These are phyloP conservation scores for Mayamaea pseudoterrestris DNA, from an alignment of 108 stramenopile species.

Conservation along the genomic window DNA sequence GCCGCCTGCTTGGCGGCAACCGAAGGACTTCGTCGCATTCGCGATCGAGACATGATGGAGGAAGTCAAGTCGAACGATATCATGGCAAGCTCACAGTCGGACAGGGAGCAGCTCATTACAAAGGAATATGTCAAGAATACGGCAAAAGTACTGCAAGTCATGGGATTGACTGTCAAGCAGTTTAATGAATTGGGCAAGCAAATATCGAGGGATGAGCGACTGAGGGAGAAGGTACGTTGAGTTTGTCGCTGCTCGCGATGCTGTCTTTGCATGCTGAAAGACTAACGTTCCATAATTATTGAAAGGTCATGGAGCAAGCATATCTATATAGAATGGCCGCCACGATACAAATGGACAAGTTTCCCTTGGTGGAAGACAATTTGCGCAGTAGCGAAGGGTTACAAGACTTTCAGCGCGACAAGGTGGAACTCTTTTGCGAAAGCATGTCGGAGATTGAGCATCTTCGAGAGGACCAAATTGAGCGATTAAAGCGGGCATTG, in stretches of 20 bases:
- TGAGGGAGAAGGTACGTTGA: constrained; percentile 36
- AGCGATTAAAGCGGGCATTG: constrained; percentile 23
- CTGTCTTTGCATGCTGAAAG: background rate
- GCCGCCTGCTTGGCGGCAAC: constrained; percentile 54
- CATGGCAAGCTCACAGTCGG: constrained; percentile 1
- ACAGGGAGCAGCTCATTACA: constrained; percentile 13
- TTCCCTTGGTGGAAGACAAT: constrained; percentile 37
- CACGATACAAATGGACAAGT: constrained; percentile 36
- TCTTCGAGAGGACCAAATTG: constrained; percentile 40
- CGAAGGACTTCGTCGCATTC: constrained; percentile 37
- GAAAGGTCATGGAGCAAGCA: constrained; percentile 63
- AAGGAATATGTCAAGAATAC: constrained; percentile 28
- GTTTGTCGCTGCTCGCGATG: background rate
- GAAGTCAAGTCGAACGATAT: constrained; percentile 2
- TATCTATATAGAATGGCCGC: constrained; percentile 61
- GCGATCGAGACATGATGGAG: constrained; percentile 28
- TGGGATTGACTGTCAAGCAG: constrained; percentile 50
- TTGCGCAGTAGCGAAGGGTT: constrained; percentile 9
- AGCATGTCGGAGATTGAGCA: constrained; percentile 51
- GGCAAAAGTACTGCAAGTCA: constrained; percentile 34
- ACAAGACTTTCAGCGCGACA: constrained; percentile 17
- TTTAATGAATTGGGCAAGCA: constrained; percentile 56
- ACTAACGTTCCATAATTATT: background rate
- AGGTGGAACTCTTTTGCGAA: constrained; percentile 46
- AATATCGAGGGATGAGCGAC: constrained; percentile 18